These are phyloP conservation scores for Allomyces macrogynus DNA, from an alignment of 192 early-diverging fungal species.

Conservation along the genomic window DNA sequence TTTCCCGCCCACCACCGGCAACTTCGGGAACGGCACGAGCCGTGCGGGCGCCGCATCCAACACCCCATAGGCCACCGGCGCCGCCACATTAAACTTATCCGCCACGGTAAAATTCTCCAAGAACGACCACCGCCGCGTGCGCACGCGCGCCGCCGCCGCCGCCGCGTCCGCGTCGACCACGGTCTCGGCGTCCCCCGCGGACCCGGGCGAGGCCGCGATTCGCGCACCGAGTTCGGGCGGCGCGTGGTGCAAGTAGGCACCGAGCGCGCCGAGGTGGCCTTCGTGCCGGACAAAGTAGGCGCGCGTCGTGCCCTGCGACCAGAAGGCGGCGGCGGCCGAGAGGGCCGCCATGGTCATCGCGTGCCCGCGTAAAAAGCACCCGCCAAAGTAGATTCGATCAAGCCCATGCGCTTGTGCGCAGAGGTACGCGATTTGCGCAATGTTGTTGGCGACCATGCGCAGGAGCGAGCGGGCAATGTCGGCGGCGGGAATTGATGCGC, in stretches of 20 bases:
- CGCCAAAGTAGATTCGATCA: constrained; percentile 86
- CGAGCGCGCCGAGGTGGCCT: constrained; percentile 86
- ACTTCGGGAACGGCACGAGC: constrained; percentile 37
- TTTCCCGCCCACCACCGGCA: constrained; percentile 14
- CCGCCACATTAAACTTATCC: constrained; percentile 28
- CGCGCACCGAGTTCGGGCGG: too few species aligned
- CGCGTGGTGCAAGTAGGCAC: constrained; percentile 24
- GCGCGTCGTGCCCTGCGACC: constrained; percentile 87
- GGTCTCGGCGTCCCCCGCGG: too few species aligned
- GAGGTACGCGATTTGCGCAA: constrained; percentile 94
- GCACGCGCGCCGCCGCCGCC: too few species aligned
- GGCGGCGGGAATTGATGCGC: constrained; percentile 38
- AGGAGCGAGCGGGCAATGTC: constrained; percentile 78
- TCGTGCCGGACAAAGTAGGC: constrained; percentile 92
- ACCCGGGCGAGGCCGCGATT: too few species aligned
- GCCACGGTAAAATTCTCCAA: constrained; percentile 63
- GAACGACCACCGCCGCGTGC: constrained; percentile 26
- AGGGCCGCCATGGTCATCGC: constrained; percentile 93
- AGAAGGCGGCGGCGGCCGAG: constrained; percentile 88
- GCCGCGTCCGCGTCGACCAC: too few species aligned
- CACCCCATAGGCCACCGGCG: constrained; percentile 37
- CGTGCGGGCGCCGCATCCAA: constrained; percentile 33
- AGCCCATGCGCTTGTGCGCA: constrained; percentile 85
- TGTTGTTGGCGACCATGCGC: constrained; percentile 87
- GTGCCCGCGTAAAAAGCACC: constrained; percentile 91